Conservation (phyloP, 352 stramenopile species). For the Globisporangium viniferum region DNA sequence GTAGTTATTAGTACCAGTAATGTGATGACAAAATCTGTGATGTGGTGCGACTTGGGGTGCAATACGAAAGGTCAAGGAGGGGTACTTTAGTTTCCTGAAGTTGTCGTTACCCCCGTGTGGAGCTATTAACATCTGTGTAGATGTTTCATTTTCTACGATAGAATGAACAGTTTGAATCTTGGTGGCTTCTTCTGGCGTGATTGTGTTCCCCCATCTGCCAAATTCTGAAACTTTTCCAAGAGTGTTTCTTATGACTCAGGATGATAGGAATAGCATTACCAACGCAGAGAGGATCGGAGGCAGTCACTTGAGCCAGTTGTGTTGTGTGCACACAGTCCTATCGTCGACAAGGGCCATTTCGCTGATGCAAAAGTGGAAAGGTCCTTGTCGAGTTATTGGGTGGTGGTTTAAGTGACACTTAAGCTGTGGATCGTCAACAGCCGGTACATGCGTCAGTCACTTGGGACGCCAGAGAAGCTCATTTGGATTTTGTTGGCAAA, state of each 20-base stretch:
- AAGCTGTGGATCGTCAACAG: background rate
- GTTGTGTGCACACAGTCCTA: no score
- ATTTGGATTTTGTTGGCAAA: background rate
- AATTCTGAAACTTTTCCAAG: background rate
- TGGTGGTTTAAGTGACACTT: background rate
- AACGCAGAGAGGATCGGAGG: background rate
- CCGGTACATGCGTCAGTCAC: slow-evolving; percentile 1
- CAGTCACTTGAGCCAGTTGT: no score
- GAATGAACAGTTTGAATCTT: background rate
- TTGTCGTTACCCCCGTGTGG: no score
- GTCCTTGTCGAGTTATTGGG: background rate
- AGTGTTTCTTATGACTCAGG: slow-evolving; percentile 2
- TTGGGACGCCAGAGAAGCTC: background rate
- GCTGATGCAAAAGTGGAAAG: background rate
- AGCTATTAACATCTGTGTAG: no score
- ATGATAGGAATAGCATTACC: slow-evolving; percentile 4
- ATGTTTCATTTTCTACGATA: no score
- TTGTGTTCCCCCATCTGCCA: background rate
- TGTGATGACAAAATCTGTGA: no score
- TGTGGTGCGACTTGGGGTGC: no score
- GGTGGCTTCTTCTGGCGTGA: background rate
- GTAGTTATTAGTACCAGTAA: no score
- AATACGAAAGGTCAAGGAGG: no score
- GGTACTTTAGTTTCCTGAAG: no score
- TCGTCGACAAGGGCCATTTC: no score